Evolutionary conservation across 2,329 filamentous ascomycete species (phyloP).

Genomic region (Beauveria asiatica): DNA sequence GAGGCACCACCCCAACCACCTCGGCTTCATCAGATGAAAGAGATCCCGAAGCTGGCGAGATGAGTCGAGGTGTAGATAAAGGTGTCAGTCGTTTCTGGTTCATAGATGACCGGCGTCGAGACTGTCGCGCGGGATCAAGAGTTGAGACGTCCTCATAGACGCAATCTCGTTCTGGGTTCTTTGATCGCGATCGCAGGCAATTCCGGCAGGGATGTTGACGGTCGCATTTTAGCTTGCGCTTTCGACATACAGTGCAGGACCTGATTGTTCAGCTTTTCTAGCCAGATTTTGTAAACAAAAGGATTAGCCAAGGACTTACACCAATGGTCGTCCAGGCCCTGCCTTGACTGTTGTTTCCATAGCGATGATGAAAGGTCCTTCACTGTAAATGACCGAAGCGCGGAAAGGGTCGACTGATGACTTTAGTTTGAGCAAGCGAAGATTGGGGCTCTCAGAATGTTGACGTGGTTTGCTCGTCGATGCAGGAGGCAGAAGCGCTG

Average conservation of each 20-base stretch:
- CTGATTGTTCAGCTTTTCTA: conserved; percentile 15
- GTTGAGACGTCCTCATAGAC: conserved; percentile 19
- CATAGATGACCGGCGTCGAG: not conserved
- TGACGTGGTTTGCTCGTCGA: too few relatives aligned
- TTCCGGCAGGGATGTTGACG: conserved; percentile 32
- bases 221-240: conserved; percentile 35
- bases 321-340: not conserved
- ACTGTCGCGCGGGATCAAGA: not conserved
- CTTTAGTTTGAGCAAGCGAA: too few relatives aligned
- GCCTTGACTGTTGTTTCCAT: not conserved
- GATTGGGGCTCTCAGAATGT: too few relatives aligned
- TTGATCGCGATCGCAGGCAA: conserved; percentile 26
- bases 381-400: too few relatives aligned
- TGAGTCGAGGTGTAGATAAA: not conserved
- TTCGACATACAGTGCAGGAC: conserved; percentile 32
- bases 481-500: too few relatives aligned
- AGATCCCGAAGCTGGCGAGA: not conserved
- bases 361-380: not conserved
- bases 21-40: not conserved
- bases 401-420: too few relatives aligned
- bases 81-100: not conserved
- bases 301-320: not conserved
- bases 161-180: conserved; percentile 21
- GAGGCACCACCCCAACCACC: not conserved
- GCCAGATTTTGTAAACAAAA: not conserved